Evolutionary conservation across 257 asterid genomes (phyloP).

Genomic region (Avicennia marina): DNA sequence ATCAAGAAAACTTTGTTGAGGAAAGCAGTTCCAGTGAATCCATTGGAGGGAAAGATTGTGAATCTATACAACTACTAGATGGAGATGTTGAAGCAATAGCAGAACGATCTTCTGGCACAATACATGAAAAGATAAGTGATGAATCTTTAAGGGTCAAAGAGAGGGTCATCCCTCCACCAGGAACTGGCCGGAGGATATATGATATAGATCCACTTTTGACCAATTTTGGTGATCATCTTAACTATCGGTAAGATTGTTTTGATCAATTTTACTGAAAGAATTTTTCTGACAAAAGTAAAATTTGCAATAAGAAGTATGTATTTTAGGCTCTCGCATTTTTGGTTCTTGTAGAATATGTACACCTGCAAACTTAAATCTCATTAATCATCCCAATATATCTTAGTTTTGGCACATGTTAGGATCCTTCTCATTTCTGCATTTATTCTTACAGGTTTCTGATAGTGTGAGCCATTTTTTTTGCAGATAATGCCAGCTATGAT

Average conservation of each 20-base stretch:
- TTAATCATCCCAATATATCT: neutral
- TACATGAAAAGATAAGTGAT: slow-evolving; percentile 33
- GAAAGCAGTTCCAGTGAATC: slow-evolving; percentile 26
- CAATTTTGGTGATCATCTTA: slow-evolving; percentile 66
- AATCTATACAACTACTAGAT: slow-evolving; percentile 26
- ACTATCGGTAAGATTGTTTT: slow-evolving; percentile 58
- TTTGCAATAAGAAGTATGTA: neutral
- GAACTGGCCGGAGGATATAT: slow-evolving; percentile 76
- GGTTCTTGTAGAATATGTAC: neutral
- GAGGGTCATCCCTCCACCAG: slow-evolving; percentile 71
- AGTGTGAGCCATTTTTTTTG: neutral
- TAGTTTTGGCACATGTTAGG: slow-evolving; percentile 5
- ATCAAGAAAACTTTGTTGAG: slow-evolving; percentile 23
- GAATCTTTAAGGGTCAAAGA: slow-evolving; percentile 57
- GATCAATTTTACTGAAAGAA: too few relatives aligned
- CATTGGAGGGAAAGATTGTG: slow-evolving; percentile 23
- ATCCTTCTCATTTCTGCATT: neutral
- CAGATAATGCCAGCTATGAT: slow-evolving; percentile 1
- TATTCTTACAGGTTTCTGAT: neutral
- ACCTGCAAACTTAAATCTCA: neutral
- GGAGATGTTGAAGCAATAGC: slow-evolving; percentile 27
- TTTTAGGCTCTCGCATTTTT: neutral
- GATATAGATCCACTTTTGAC: slow-evolving; percentile 83
- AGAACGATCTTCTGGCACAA: slow-evolving; percentile 28
- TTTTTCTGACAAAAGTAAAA: slow-evolving; percentile 6